phyloP scores from a whole-genome alignment of 371 early-diverging fungal genomes.

The Rhizopus arrhizus region DNA sequence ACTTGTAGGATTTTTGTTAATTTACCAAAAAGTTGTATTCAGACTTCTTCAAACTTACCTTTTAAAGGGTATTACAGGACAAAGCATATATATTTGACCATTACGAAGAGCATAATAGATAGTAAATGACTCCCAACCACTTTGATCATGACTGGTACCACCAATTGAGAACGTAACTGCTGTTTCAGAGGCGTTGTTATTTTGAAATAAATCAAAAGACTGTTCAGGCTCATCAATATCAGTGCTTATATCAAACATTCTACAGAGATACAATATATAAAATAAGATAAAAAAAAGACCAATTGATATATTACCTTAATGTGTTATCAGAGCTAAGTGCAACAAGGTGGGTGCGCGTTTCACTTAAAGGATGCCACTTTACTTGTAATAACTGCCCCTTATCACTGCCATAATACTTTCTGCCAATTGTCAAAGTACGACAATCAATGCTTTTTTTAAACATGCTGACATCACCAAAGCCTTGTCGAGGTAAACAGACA shows the following conservation, averaged over 20 bases:
- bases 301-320: slow-evolving; percentile 25
- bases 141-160: slow-evolving; percentile 30
- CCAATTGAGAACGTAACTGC: slow-evolving; percentile 45
- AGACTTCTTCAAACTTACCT: slow-evolving; percentile 23
- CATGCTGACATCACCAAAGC: slow-evolving; percentile 13
- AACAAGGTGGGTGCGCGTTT: slow-evolving; percentile 42
- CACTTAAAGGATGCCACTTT: slow-evolving; percentile 52
- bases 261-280: slow-evolving; percentile 1
- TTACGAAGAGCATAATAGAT: slow-evolving; percentile 47
- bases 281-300: background rate
- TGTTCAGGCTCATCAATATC: slow-evolving; percentile 49
- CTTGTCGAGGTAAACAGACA: slow-evolving; percentile 40
- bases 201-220: slow-evolving; percentile 45
- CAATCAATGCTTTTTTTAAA: slow-evolving; percentile 24
- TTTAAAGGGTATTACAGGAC: slow-evolving; percentile 47
- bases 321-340: slow-evolving; percentile 37
- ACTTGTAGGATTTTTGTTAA: slow-evolving; percentile 16
- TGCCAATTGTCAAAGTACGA: slow-evolving; percentile 34
- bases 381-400: slow-evolving; percentile 29
- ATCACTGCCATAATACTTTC: slow-evolving; percentile 14
- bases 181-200: slow-evolving; percentile 8
- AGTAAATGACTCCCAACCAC: slow-evolving; percentile 50
- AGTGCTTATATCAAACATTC: slow-evolving; percentile 46
- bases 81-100: slow-evolving; percentile 46
- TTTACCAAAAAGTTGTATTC: background rate